Evolutionary conservation across 306 rosid genomes (phyloP).

Genomic region (Pterocarpus macrocarpus): DNA sequence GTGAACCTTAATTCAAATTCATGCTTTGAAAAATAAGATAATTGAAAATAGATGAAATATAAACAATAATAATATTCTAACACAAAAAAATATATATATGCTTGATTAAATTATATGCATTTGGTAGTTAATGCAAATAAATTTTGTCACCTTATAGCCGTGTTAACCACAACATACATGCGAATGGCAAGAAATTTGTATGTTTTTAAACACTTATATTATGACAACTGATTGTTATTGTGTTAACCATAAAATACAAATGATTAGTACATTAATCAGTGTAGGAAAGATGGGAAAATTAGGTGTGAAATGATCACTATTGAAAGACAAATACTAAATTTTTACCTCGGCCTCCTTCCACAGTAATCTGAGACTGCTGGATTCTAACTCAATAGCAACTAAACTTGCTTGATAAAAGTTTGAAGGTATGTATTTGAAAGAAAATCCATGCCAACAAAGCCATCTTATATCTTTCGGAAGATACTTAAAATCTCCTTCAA

Average conservation of each 20-base stretch:
- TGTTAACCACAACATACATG: no score
- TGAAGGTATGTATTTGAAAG: slow-evolving; percentile 16
- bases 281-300: not conserved
- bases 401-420: slow-evolving; percentile 24
- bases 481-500: slow-evolving; percentile 45
- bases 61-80: not conserved
- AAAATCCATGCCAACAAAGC: slow-evolving; percentile 43
- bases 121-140: no score
- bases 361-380: not conserved
- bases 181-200: no score
- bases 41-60: no score
- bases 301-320: not conserved
- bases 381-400: slow-evolving; percentile 41
- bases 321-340: not conserved
- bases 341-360: slow-evolving; percentile 47
- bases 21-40: no score
- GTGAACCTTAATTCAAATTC: not conserved
- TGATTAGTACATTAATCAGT: not conserved
- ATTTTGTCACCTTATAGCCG: no score
- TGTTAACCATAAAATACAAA: no score
- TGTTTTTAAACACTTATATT: no score
- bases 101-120: no score
- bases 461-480: slow-evolving; percentile 40
- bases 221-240: no score
- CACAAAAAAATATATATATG: no score